phyloP scores from a whole-genome alignment of 2,329 filamentous ascomycete species.

The Coleophoma crateriformis region DNA sequence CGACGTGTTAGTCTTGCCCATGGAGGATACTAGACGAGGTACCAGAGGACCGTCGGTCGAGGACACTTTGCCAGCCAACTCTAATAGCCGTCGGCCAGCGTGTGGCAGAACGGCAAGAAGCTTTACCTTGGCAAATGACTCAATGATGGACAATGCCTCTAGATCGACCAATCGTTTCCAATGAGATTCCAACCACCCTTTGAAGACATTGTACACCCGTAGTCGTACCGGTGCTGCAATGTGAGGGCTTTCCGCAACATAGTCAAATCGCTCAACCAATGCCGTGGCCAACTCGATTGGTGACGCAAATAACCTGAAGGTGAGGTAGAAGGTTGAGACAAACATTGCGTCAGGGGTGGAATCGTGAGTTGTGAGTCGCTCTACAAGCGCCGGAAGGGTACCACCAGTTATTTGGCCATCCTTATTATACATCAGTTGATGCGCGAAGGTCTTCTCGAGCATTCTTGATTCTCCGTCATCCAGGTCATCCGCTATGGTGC shows the following conservation, averaged over 20 bases:
- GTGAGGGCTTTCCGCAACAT: conserved; percentile 72
- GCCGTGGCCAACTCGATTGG: conserved; percentile 73
- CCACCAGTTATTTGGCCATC: conserved; percentile 93
- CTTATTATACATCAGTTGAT: conserved; percentile 90
- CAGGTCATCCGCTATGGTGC: conserved; percentile 64
- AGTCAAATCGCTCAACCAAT: conserved; percentile 88
- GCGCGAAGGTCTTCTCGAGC: conserved; percentile 86
- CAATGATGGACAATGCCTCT: conserved; percentile 68
- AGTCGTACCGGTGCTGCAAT: conserved; percentile 78
- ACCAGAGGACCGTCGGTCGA: conserved; percentile 69
- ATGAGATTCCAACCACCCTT: conserved; percentile 94
- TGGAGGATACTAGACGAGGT: conserved; percentile 75
- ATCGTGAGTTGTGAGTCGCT: conserved; percentile 88
- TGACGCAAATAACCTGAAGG: conserved; percentile 87
- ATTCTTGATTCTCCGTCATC: conserved; percentile 77
- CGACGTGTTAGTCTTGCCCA: conserved; percentile 81
- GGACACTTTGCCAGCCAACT: conserved; percentile 74
- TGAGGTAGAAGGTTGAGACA: conserved; percentile 92
- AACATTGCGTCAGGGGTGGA: conserved; percentile 89
- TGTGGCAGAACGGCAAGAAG: conserved; percentile 65
- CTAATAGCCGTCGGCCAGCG: conserved; percentile 74
- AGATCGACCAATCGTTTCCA: conserved; percentile 82
- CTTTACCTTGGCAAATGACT: conserved; percentile 72
- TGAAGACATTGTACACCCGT: conserved; percentile 93
- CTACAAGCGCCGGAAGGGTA: conserved; percentile 84